Conservation (phyloP, 371 early-diverging fungal species). For the Rhizomucor miehei region DNA sequence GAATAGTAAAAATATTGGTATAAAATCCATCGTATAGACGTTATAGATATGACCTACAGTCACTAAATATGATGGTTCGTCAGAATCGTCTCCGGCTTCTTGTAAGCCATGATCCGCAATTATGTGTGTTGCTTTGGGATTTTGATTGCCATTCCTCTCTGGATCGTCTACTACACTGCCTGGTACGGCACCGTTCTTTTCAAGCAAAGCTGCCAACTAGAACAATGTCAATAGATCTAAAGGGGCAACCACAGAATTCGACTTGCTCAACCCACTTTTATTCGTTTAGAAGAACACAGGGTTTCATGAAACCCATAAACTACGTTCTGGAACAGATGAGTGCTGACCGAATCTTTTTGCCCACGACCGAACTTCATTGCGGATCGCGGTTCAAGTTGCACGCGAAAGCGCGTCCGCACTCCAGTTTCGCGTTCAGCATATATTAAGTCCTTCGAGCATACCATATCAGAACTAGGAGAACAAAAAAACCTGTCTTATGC, state of each 20-base stretch:
- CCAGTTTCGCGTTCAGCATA: too few species aligned
- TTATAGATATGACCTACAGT: not conserved
- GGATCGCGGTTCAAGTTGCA: too few species aligned
- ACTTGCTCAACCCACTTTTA: not conserved
- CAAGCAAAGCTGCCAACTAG: not conserved
- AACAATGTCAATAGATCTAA: not conserved
- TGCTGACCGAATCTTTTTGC: not conserved
- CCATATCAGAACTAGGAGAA: too few species aligned
- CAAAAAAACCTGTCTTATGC: too few species aligned
- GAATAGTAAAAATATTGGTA: not conserved
- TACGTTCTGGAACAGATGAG: slow-evolving; percentile 7
- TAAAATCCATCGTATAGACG: not conserved
- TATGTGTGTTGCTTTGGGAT: slow-evolving; percentile 1
- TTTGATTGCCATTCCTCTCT: not conserved
- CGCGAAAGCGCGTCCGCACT: too few species aligned
- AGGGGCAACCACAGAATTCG: not conserved
- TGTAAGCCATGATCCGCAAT: not conserved
- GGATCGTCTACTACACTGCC: not conserved
- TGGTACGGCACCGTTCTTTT: slow-evolving; percentile 1
- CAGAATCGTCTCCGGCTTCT: not conserved
- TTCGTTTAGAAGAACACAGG: not conserved
- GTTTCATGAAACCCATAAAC: not conserved
- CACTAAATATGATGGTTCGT: not conserved
- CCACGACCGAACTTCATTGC: slow-evolving; percentile 1
- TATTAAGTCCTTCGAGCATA: too few species aligned